phyloP scores from a whole-genome alignment of 306 rosid species.

The Chamaecrista fasciculata region DNA sequence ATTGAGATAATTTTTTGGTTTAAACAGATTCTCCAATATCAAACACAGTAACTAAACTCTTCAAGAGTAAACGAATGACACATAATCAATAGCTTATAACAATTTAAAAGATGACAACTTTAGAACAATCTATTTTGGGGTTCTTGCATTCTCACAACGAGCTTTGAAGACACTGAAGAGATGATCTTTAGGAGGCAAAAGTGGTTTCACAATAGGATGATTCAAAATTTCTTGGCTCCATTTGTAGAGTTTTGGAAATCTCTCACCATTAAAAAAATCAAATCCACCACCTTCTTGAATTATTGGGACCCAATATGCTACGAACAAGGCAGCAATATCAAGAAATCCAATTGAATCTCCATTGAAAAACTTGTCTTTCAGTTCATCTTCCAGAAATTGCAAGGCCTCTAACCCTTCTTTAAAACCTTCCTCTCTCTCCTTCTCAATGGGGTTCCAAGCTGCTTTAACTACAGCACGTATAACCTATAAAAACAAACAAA shows the following conservation, averaged over 20 bases:
- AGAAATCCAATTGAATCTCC: conserved; percentile 41
- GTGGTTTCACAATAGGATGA: conserved; percentile 33
- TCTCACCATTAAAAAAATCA: conserved; percentile 32
- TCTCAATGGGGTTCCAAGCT: neutral
- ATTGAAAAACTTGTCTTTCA: conserved; percentile 38
- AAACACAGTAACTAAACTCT: too few relatives aligned
- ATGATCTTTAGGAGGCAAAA: conserved; percentile 34
- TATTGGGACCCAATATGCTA: conserved; percentile 49
- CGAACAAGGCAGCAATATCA: conserved; percentile 42
- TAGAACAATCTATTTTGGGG: conserved; percentile 34
- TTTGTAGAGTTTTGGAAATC: conserved; percentile 38
- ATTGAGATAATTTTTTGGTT: too few relatives aligned
- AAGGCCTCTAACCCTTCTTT: conserved; percentile 35
- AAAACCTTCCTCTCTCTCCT: conserved; percentile 32
- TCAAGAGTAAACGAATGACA: too few relatives aligned
- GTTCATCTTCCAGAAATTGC: conserved; percentile 39
- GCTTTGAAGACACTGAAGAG: conserved; percentile 26
- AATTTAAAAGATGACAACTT: too few relatives aligned
- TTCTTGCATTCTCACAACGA: neutral
- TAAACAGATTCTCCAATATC: too few relatives aligned
- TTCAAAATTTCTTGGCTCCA: conserved; percentile 47
- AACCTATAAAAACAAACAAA: neutral
- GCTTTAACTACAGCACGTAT: conserved; percentile 15
- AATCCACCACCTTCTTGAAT: conserved; percentile 45
- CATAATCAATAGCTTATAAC: too few relatives aligned